Evolutionary conservation across 2,329 filamentous ascomycete species (phyloP).

Genomic region (Plectosphaerella sp.): DNA sequence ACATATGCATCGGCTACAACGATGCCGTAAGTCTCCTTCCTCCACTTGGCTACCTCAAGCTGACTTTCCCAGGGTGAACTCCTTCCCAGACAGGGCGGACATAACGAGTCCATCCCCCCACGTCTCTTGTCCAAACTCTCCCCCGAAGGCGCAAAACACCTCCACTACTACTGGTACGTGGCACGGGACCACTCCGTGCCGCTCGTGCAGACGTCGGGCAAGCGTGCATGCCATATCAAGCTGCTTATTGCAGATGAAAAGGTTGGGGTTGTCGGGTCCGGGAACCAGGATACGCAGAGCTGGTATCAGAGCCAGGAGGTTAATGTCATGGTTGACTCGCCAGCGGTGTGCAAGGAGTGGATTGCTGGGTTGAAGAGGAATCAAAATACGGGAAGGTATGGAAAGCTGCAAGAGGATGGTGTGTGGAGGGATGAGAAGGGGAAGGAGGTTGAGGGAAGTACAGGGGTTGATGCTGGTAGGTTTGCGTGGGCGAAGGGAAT

Average conservation of each 20-base stretch:
- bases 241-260: conserved; percentile 67
- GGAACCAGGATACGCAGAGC: conserved; percentile 76
- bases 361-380: conserved; percentile 32
- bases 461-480: conserved; percentile 47
- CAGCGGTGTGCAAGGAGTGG: conserved; percentile 44
- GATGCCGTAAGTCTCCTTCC: conserved; percentile 44
- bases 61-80: conserved; percentile 55
- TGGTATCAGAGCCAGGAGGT: conserved; percentile 78
- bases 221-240: conserved; percentile 71
- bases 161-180: conserved; percentile 67
- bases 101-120: conserved; percentile 66
- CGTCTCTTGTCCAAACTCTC: conserved; percentile 53
- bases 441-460: conserved; percentile 41
- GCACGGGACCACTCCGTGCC: conserved; percentile 68
- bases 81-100: conserved; percentile 70
- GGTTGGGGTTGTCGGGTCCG: conserved; percentile 69
- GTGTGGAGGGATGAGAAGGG: conserved; percentile 56
- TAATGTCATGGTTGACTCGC: conserved; percentile 69
- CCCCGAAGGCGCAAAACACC: conserved; percentile 35
- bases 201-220: conserved; percentile 61
- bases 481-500: conserved; percentile 57
- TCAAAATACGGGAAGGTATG: conserved; percentile 60
- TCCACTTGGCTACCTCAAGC: background rate
- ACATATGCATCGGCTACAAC: conserved; percentile 75
- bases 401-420: conserved; percentile 46